A percentile compares a stretch with the other conserved stretches of the same genome.
Conservation (phyloP, 805 yeast genomes). For the Wickerhamiella kazuoi region DNA sequence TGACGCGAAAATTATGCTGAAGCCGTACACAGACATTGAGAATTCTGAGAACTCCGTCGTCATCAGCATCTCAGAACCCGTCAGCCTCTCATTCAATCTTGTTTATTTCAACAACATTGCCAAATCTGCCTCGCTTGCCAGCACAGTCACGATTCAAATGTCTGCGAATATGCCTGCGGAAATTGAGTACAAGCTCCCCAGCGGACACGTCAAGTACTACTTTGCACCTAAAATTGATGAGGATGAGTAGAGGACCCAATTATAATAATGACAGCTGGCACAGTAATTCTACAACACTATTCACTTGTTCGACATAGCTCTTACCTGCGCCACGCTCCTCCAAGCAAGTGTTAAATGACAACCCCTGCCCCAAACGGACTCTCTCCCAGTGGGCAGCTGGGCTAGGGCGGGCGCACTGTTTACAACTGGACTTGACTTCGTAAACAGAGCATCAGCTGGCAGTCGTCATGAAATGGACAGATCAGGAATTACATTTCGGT, state of each 20-base stretch:
- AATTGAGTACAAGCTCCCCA: conserved; percentile 77
- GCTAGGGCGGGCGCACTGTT: not conserved
- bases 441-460: not conserved
- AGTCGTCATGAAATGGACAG: not conserved
- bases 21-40: conserved; percentile 70
- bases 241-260: conserved; percentile 35
- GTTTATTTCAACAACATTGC: conserved; percentile 82
- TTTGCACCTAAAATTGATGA: conserved; percentile 94
- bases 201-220: conserved; percentile 88
- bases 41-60: conserved; percentile 51
- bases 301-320: not conserved
- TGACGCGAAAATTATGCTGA: conserved; percentile 66
- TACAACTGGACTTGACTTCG: not conserved
- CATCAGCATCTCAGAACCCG: conserved; percentile 72
- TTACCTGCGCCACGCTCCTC: not conserved
- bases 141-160: conserved; percentile 63
- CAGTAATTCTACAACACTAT: too few relatives aligned
- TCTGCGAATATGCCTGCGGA: conserved; percentile 86
- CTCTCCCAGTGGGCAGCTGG: not conserved
- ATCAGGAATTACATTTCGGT: not conserved
- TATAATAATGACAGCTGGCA: not conserved
- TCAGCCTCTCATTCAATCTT: conserved; percentile 75
- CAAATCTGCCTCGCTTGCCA: conserved; percentile 68
- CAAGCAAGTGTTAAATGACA: too few relatives aligned
- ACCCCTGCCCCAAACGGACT: not conserved